Conservation (phyloP, 768 basidiomycete genomes). For the Grammothele lineata region DNA sequence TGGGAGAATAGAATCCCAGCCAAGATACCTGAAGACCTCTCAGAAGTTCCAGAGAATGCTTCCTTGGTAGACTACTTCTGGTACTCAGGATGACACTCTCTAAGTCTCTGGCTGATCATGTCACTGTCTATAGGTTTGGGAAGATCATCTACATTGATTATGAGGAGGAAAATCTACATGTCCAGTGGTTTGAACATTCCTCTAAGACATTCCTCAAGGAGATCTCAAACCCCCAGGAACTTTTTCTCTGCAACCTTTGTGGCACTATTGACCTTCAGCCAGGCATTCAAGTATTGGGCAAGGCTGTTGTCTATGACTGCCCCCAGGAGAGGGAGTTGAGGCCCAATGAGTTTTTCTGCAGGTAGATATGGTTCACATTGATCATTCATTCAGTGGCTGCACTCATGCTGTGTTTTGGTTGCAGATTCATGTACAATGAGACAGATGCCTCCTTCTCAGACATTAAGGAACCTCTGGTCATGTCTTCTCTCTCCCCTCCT, state of each 20-base stretch:
- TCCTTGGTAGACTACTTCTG: conserved; percentile 49
- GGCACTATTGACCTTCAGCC: no score
- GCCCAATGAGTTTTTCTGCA: conserved; percentile 51
- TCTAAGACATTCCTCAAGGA: conserved; percentile 58
- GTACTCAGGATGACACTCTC: no score
- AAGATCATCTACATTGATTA: conserved; percentile 52
- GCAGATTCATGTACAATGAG: conserved; percentile 50
- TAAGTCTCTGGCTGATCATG: no score
- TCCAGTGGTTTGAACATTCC: conserved; percentile 75
- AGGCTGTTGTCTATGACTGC: conserved; percentile 31
- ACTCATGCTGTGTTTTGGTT: background rate
- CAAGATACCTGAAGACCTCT: conserved; percentile 28
- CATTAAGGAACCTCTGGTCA: no score
- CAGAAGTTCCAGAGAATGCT: conserved; percentile 34
- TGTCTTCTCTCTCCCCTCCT: no score
- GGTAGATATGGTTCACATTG: no score
- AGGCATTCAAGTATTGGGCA: no score
- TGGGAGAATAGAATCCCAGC: conserved; percentile 29
- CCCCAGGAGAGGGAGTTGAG: conserved; percentile 21
- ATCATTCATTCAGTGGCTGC: no score
- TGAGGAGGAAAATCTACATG: conserved; percentile 44
- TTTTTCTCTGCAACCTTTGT: conserved; percentile 44
- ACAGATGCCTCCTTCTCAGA: conserved; percentile 42
- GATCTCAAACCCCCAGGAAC: conserved; percentile 56
- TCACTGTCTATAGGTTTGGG: conserved; percentile 72